Base-by-base conservation (phyloP, 2,329 filamentous ascomycete genomes). In the Aureobasidium melanogenum region DNA sequence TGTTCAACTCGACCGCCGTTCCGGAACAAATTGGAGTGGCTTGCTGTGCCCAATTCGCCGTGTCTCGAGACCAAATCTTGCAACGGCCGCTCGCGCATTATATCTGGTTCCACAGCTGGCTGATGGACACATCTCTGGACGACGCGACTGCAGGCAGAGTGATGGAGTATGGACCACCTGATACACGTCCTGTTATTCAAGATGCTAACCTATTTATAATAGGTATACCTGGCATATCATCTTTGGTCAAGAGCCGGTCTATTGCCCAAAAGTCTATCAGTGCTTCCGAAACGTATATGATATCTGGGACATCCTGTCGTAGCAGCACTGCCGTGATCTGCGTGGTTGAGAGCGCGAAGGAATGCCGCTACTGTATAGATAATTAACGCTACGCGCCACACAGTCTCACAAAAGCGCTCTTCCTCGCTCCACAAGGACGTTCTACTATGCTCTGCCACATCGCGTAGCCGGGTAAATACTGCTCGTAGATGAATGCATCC, bases 41-140 rank as follows among this genome's bases (percentile, higher is more conserved):
- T 28, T 84, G 81, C 66, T 83, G 81, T 64, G 80, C 81, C 3
- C 81, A 83, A 63, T 83, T 83, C 66, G 80, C 78, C 0, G 80
- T 79, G 1, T 80, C 78, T 0, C 73, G 71, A 41, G 74, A 77
- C 51, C 78, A 78, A 66, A 75, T 83, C 12, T 69, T 68, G 19
- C 70, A 78, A 65, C 73, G 77, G 32, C 76, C 76, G 5, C 75
- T 71, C 65, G 73, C 71, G 9, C 79, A 82, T 30, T 83, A 83
- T 62, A 71, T 76, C 62, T 70, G 73, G 12, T 80, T 76, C 64
- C 50, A 61, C 39, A 28, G 30, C n/a, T 61, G 50, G 48, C 32
- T 61, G 38, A 61, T 63, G 39, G 43, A 63, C 7, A 63, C 61
- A 1, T 30, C 30, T 9, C 32, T 64, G 50, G 34, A 30, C 15